These are phyloP conservation scores for Phytophthora uliginosa DNA, from an alignment of 352 stramenopile species.

Conservation along the genomic window DNA sequence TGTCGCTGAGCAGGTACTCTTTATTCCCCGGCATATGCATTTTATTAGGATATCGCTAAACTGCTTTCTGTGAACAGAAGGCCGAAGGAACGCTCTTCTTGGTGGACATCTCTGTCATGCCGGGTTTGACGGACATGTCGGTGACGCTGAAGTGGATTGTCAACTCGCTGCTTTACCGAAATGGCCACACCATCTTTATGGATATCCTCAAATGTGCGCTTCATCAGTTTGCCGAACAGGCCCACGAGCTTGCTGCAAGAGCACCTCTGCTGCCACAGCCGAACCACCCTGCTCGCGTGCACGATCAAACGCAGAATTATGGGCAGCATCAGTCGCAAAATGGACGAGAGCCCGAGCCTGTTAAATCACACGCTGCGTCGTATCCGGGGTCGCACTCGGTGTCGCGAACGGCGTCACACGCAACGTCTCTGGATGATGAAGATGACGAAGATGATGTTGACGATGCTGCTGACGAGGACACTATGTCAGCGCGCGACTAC, in stretches of 20 bases:
- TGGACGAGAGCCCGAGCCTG: slow-evolving; percentile 32
- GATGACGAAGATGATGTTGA: slow-evolving; percentile 47
- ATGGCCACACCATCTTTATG: slow-evolving; percentile 86
- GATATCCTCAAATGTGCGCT: slow-evolving; percentile 84
- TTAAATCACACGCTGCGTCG: slow-evolving; percentile 24
- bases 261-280: slow-evolving; percentile 24
- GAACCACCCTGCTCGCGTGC: slow-evolving; percentile 9
- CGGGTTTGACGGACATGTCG: slow-evolving; percentile 80
- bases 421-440: slow-evolving; percentile 37
- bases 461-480: slow-evolving; percentile 56
- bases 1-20: slow-evolving; percentile 78
- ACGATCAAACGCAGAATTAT: slow-evolving; percentile 25
- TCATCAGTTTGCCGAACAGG: slow-evolving; percentile 65
- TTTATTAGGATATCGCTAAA: neutral
- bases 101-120: slow-evolving; percentile 83
- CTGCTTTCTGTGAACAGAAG: slow-evolving; percentile 43
- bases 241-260: slow-evolving; percentile 26
- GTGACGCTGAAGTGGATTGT: slow-evolving; percentile 92
- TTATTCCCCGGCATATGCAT: neutral
- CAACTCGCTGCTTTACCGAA: slow-evolving; percentile 88
- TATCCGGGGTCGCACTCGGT: slow-evolving; percentile 22
- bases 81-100: slow-evolving; percentile 86
- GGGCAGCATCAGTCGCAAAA: slow-evolving; percentile 28
- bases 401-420: slow-evolving; percentile 38
- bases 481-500: slow-evolving; percentile 78